Base-by-base conservation (phyloP, 306 rosid genomes). In the Inga leiocalycina region DNA sequence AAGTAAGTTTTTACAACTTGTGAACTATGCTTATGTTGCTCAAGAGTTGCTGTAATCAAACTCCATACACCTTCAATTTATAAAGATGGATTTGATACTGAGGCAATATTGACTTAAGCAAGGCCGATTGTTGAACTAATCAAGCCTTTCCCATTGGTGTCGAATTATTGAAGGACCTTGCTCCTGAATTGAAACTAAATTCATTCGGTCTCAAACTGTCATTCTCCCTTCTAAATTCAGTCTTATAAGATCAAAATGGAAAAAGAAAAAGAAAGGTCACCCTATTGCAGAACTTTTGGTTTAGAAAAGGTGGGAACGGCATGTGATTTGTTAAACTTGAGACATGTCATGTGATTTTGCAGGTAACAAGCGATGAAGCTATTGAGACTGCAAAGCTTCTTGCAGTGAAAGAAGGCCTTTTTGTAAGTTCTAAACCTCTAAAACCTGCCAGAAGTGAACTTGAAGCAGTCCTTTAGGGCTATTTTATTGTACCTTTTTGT, bases 371-470 rank as follows among this genome's bases (percentile, higher is more conserved):
- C 83, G 90, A 88, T 1, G 94, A 91, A 86, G 89, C 94, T 35
- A 88, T 93, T 77, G 97, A 89, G 75, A 91, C 94, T 74, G 94
- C 97, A 6, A 92, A 89, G 89, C 91, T 76, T 81, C 88, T 92
- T 62, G 93, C 95, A 1, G 82, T 84, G 61, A 92, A 91, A 77
- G 97, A 91, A 90, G 97, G 97, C 77, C 86, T 91, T 54, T 91
- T 93, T 74, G 97, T 93, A 89, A 93, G 95, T 83, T 86, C 70
- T 69, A 81, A 82, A 73, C 81, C 75, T 6, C 43, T 45, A 59
- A 35, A 75, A 68, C 30, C 49, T 32, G 57, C 13, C 8, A 64
- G 73, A 73, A 48, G 67, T 59, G 69, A 39, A 70, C 59, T 75
- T 62, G 39, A 56, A 54, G 79, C 17, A 56, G 27, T 67, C 27